Evolutionary conservation across 805 yeast genomes (phyloP).

Genomic region (Cyberlindnera maritima): DNA sequence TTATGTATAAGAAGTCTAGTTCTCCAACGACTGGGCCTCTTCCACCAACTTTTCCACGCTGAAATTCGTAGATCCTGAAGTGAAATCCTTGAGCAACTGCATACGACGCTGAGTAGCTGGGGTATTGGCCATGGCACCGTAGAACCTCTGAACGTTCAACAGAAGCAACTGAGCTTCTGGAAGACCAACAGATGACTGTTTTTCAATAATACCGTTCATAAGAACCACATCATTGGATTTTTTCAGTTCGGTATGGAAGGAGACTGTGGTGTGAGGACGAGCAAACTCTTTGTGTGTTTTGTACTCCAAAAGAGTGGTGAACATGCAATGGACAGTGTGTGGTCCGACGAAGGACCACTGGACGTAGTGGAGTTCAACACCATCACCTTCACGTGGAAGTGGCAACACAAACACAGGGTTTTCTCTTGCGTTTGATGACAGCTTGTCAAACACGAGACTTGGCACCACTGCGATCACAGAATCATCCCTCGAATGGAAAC

Average conservation of each 20-base stretch:
- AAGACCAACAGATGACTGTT: conserved; percentile 60
- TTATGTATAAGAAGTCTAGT: conserved; percentile 7
- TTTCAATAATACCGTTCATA: conserved; percentile 84
- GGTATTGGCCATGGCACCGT: conserved; percentile 58
- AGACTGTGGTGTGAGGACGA: conserved; percentile 89
- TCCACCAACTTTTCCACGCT: conserved; percentile 62
- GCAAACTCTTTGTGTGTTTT: conserved; percentile 90
- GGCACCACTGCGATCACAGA: conserved; percentile 65
- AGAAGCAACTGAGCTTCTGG: conserved; percentile 78
- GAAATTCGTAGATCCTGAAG: conserved; percentile 65
- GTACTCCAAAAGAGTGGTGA: conserved; percentile 89
- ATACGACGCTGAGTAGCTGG: conserved; percentile 47
- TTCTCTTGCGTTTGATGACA: conserved; percentile 62
- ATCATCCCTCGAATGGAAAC: conserved; percentile 62
- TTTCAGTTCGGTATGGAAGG: conserved; percentile 78
- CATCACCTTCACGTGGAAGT: conserved; percentile 59
- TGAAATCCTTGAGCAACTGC: conserved; percentile 63
- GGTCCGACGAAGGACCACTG: conserved; percentile 93
- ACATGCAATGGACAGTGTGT: conserved; percentile 79
- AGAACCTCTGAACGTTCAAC: conserved; percentile 76
- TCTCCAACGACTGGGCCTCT: conserved; percentile 72
- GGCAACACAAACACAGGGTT: conserved; percentile 90
- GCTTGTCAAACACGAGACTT: conserved; percentile 53
- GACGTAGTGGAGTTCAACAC: conserved; percentile 81
- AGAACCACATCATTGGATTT: conserved; percentile 61